Base-by-base conservation (phyloP, 176 grass and related monocot genomes). In the Stipa capillata region DNA sequence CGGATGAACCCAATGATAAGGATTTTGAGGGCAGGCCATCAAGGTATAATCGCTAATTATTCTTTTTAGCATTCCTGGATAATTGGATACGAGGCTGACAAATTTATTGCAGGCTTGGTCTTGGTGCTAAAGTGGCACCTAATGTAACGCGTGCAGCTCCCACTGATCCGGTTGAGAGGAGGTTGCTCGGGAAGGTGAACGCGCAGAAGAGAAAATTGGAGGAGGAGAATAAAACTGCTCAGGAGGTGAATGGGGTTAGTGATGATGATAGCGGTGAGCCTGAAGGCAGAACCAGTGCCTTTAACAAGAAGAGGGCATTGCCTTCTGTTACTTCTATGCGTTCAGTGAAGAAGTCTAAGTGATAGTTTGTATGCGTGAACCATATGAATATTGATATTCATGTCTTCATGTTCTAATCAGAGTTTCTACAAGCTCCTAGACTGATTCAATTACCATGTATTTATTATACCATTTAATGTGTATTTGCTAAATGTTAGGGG, bases 231-330 rank as follows among this genome's bases (percentile, higher is more conserved):
- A 70, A 23, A 68, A 79, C 15, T 33, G 27, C 60, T 29, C 39
- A 65, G 79, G 85, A 92, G 14, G 79, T 37, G 10, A 76, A 86
- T 77, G 79, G 84, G 35, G 1, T 11, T 50, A 84, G 53, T 4
- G 82, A 94, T 27, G 87, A 85, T 44, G 91, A 97, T 45, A 62
- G 66, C 8, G 76, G 50, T 58, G 91, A 93, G 61, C 33, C 91
- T 64, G 89, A 93, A 77, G 94, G 94, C 73, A 97, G 90, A 87
- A 97, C 85, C 57, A 77, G 72, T 83, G 91, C 87, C 48, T 91
- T 90, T 33, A 76, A 37, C 44, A 97, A 97, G 81, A 97, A 88
- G 80, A 90, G 41, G 74, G 2, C 59, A 6, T 44, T 85, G 79
- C 89, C 82, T 86, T 57, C 53, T 10, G 4, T 73, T 85, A 69